These are phyloP conservation scores for Podaxis pistillaris DNA, from an alignment of 768 basidiomycete genomes.

Conservation along the genomic window DNA sequence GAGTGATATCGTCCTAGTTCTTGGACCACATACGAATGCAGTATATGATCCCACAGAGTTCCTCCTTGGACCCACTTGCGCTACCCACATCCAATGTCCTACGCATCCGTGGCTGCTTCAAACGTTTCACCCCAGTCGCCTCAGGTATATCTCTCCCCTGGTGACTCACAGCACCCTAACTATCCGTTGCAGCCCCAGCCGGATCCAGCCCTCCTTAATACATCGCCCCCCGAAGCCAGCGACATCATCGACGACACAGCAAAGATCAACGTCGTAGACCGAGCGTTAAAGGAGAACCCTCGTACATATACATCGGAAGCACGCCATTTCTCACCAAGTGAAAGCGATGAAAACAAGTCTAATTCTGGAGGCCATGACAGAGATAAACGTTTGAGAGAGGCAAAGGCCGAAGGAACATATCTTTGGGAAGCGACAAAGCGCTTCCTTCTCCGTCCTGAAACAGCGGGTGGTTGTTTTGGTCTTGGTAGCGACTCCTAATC, in stretches of 20 bases:
- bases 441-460: conserved; percentile 60
- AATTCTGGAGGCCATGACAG: conserved; percentile 17
- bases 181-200: conserved; percentile 52
- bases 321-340: conserved; percentile 7
- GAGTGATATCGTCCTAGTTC: neutral
- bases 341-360: conserved; percentile 4
- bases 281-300: conserved; percentile 47
- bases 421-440: conserved; percentile 52
- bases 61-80: neutral
- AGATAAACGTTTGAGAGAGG: conserved; percentile 39
- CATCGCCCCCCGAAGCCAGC: conserved; percentile 35
- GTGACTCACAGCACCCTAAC: conserved; percentile 16
- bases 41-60: too few relatives aligned
- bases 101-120: conserved; percentile 64
- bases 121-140: conserved; percentile 43
- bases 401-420: conserved; percentile 50
- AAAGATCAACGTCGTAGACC: conserved; percentile 58
- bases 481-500: conserved; percentile 44
- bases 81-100: conserved; percentile 51
- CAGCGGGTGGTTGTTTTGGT: conserved; percentile 72
- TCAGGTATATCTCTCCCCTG: neutral
- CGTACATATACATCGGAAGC: conserved; percentile 31
- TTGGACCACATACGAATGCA: neutral
- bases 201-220: conserved; percentile 63
- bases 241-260: conserved; percentile 41